Evolutionary conservation across 2,329 filamentous ascomycete genomes (phyloP).

Genomic region (Trichophyton rubrum): DNA sequence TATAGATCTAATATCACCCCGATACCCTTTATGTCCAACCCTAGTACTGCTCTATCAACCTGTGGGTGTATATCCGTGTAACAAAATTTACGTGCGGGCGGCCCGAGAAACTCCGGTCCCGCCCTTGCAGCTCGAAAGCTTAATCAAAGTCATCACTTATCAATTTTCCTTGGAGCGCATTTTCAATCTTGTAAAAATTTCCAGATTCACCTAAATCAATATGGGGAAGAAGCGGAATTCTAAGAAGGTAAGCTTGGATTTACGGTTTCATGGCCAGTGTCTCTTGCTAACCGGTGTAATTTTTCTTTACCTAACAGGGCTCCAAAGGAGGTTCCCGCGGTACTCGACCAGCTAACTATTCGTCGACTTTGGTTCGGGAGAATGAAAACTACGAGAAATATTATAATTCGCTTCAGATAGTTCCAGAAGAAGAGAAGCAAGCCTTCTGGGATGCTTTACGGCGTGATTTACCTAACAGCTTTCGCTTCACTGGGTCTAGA

Average conservation of each 20-base stretch:
- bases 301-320: not conserved
- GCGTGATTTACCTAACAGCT: slow-evolving; percentile 87
- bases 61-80: not conserved
- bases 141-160: not conserved
- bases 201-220: not conserved
- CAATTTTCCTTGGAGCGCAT: not conserved
- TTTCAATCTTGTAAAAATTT: not conserved
- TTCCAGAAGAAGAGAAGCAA: slow-evolving; percentile 64
- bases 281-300: not conserved
- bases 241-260: not conserved
- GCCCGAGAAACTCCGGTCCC: slow-evolving; percentile 2
- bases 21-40: not conserved
- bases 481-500: slow-evolving; percentile 92
- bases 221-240: slow-evolving; percentile 4
- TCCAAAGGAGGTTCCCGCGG: slow-evolving; percentile 19
- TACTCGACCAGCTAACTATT: slow-evolving; percentile 32
- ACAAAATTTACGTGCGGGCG: not conserved
- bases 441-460: slow-evolving; percentile 75
- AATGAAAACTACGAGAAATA: slow-evolving; percentile 78
- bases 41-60: too few relatives aligned
- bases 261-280: not conserved
- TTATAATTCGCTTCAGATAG: slow-evolving; percentile 65
- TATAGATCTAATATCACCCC: not conserved
- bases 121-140: not conserved
- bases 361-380: slow-evolving; percentile 55